phyloP scores from a whole-genome alignment of 2,329 filamentous ascomycete species.

The Exophiala bonariae region DNA sequence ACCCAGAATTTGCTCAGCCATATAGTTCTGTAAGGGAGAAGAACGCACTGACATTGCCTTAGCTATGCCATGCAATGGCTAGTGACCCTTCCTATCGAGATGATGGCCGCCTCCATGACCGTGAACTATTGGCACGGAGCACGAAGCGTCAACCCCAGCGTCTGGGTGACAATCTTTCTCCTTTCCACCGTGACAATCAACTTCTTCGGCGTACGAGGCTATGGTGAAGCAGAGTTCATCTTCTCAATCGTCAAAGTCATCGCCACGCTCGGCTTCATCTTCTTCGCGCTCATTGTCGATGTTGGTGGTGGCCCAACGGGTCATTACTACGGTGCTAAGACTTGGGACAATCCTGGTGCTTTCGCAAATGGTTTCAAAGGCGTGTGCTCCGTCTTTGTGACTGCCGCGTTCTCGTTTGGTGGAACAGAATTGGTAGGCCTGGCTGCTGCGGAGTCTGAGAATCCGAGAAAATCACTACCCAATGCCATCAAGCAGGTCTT shows the following conservation, averaged over 20 bases:
- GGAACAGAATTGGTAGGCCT: slow-evolving; percentile 64
- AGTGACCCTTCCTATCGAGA: slow-evolving; percentile 77
- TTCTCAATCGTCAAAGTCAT: slow-evolving; percentile 84
- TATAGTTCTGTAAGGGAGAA: too few relatives aligned
- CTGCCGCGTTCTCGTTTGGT: slow-evolving; percentile 63
- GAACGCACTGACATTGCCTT: too few relatives aligned
- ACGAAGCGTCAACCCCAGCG: slow-evolving; percentile 61
- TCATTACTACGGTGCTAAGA: slow-evolving; percentile 72
- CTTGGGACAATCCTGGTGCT: slow-evolving; percentile 79
- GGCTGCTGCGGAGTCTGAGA: slow-evolving; percentile 59
- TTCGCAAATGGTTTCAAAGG: slow-evolving; percentile 58
- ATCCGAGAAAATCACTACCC: slow-evolving; percentile 70
- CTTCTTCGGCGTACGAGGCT: slow-evolving; percentile 82
- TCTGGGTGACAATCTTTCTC: slow-evolving; percentile 83
- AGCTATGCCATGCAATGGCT: slow-evolving; percentile 89
- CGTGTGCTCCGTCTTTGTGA: slow-evolving; percentile 64
- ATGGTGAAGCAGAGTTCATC: slow-evolving; percentile 85
- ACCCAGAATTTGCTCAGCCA: too few relatives aligned
- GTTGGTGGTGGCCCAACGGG: slow-evolving; percentile 70
- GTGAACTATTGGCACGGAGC: slow-evolving; percentile 72
- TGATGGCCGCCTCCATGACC: slow-evolving; percentile 82
- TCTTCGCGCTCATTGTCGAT: slow-evolving; percentile 62
- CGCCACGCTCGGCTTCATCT: slow-evolving; percentile 82
- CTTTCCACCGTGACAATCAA: slow-evolving; percentile 76
- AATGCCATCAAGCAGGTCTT: slow-evolving; percentile 88